A percentile compares a stretch with the other conserved stretches of the same genome.
These are phyloP conservation scores for Fusarium sp. DNA, from an alignment of 2,329 filamentous ascomycete genomes.

Conservation along the genomic window DNA sequence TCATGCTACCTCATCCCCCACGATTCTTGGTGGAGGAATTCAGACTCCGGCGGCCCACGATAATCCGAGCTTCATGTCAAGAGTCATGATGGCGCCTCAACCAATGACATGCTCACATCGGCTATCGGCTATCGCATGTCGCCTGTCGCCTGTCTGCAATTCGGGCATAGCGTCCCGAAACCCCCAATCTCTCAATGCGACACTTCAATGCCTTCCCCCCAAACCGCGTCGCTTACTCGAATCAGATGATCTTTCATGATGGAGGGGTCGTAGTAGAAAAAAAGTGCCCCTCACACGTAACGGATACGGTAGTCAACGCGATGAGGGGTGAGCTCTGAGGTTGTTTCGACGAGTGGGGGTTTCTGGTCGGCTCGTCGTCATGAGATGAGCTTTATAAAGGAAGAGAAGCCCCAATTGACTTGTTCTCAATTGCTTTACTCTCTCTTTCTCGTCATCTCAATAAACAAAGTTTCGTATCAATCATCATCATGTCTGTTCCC, in stretches of 20 bases:
- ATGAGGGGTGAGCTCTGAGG: slow-evolving; percentile 21
- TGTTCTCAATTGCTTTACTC: neutral
- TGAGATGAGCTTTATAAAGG: slow-evolving; percentile 30
- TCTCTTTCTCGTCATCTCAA: slow-evolving; percentile 1
- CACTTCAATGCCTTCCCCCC: slow-evolving; percentile 11
- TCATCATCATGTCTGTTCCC: slow-evolving; percentile 59
- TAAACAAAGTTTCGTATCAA: neutral
- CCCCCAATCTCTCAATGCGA: slow-evolving; percentile 34
- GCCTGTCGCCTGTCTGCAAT: slow-evolving; percentile 18
- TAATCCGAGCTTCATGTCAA: slow-evolving; percentile 34
- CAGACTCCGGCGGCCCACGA: slow-evolving; percentile 35
- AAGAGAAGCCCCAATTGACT: slow-evolving; percentile 8
- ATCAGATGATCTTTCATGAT: slow-evolving; percentile 15
- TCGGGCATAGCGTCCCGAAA: slow-evolving; percentile 20
- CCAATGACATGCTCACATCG: slow-evolving; percentile 10
- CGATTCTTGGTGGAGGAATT: slow-evolving; percentile 39
- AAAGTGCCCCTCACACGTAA: slow-evolving; percentile 28
- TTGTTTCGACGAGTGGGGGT: slow-evolving; percentile 26
- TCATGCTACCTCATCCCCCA: slow-evolving; percentile 18
- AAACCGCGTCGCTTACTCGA: slow-evolving; percentile 13
- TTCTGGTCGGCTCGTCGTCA: neutral
- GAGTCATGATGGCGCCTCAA: slow-evolving; percentile 26
- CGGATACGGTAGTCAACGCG: slow-evolving; percentile 10
- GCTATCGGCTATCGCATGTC: slow-evolving; percentile 25
- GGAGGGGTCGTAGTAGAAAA: slow-evolving; percentile 2